A percentile compares a stretch with the other conserved stretches of the same genome.
Conservation (phyloP, 164 flowering plant species). For the Piper betle region DNA sequence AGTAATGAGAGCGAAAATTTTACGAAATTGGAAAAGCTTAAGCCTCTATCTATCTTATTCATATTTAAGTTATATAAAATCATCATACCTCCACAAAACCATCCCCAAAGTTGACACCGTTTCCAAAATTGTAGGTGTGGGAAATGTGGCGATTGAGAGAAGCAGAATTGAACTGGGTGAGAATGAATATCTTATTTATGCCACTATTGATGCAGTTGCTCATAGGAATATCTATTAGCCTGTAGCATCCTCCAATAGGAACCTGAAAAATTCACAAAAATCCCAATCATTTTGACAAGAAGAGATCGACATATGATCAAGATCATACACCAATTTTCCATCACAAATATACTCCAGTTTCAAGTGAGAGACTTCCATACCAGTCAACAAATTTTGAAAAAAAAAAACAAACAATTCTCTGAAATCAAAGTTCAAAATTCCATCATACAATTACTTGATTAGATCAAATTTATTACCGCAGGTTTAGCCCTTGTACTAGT, state of each 20-base stretch:
- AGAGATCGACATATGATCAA: too few species aligned
- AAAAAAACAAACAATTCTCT: too few species aligned
- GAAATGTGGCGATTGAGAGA: constrained; percentile 13
- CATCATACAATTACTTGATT: too few species aligned
- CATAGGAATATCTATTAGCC: constrained; percentile 12
- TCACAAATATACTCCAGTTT: background rate
- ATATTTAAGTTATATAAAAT: background rate
- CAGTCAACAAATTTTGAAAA: background rate
- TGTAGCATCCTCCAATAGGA: constrained; percentile 15
- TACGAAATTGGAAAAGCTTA: background rate
- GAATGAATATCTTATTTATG: too few species aligned
- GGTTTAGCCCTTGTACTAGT: constrained; percentile 13
- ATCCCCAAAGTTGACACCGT: constrained; percentile 5
- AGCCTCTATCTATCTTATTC: background rate
- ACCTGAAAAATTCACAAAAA: constrained; percentile 5
- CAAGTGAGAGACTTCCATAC: background rate
- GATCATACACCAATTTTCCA: too few species aligned
- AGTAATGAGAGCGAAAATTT: background rate
- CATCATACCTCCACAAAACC: constrained; percentile 9
- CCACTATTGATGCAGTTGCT: too few species aligned
- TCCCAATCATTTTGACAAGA: too few species aligned
- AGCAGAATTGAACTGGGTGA: constrained; percentile 10
- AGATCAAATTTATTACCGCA: constrained; percentile 5
- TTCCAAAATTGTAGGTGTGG: constrained; percentile 10
- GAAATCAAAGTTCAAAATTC: too few species aligned